Evolutionary conservation across 768 basidiomycete genomes (phyloP).

Genomic region (Psilocybe azurescens): DNA sequence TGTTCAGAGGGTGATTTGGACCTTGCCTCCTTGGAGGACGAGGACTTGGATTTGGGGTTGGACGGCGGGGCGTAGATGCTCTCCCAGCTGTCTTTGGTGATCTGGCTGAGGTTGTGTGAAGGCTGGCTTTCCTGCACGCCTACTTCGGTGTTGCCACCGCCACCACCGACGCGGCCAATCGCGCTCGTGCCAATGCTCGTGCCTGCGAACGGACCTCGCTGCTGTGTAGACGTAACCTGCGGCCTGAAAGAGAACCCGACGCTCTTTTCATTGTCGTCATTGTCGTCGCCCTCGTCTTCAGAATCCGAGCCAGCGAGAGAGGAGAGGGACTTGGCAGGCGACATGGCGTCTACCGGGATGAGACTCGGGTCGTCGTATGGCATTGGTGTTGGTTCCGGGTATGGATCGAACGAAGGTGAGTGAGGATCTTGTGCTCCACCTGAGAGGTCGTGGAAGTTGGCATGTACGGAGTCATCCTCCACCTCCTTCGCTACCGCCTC

Average conservation of each 20-base stretch:
- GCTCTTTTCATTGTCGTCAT: neutral
- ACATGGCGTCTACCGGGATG: constrained; percentile 22
- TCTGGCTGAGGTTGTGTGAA: neutral
- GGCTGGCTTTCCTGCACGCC: neutral
- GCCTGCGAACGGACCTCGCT: neutral
- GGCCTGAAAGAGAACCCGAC: constrained; percentile 33
- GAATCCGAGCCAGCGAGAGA: constrained; percentile 39
- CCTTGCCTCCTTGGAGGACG: neutral
- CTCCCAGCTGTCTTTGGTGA: constrained; percentile 35
- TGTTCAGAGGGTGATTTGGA: too few relatives aligned
- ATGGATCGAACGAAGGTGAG: constrained; percentile 15
- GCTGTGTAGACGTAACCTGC: constrained; percentile 39
- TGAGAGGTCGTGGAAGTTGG: constrained; percentile 18
- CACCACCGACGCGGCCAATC: neutral
- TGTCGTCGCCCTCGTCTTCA: constrained; percentile 29
- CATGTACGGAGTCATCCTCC: constrained; percentile 4
- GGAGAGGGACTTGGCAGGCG: constrained; percentile 39
- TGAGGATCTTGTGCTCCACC: constrained; percentile 10
- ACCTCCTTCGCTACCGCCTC: neutral
- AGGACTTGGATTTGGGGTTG: constrained; percentile 2
- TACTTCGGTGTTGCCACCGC: too few relatives aligned
- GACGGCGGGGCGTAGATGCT: constrained; percentile 23
- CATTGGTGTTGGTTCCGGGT: constrained; percentile 2
- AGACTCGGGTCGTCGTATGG: neutral
- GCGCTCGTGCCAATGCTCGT: constrained; percentile 8